Base-by-base conservation (phyloP, 169 alveolate genomes). In the Sarcocystis neurona region DNA sequence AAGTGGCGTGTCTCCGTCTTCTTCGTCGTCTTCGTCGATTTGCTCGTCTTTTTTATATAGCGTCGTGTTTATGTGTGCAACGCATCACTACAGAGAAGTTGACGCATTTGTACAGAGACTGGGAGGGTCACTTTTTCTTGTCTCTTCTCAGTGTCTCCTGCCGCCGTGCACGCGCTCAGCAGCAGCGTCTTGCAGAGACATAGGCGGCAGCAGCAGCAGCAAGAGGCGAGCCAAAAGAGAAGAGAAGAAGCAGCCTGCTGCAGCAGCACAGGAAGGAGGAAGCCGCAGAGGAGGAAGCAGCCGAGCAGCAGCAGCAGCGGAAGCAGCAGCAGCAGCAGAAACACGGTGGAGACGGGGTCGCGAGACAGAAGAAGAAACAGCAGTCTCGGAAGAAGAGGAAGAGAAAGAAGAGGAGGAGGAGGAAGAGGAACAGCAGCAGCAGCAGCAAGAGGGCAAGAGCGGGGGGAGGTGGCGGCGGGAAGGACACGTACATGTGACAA, bases 61-160 rank as follows among this genome's bases (percentile, higher is more conserved):
- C 56, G 82, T 72, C 30, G 34, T 27, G 12, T 72, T 72, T 39
- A 48, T 72, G 27, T 39, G 53, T 18, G 58, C 82, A 2, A 53
- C 82, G 58, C 34, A 53, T 27, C 41, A 32, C 82, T 72, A 72
- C 46, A 48, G 82, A 30, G 82, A 72, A 18, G 18, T 72, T 8
- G 82, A 72, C 82, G 20, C 53, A 10, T 6, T 41, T 6, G 34
- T 72, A 27, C 82, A 72, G 30, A 37, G 56, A n/a, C 39, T 72
- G 34, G 56, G 82, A n/a, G 82, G 82, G 37, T 39, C 56, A 10
- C 82, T 72, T 32, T 27, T 39, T 34, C 82, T 72, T 39, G 43
- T 72, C 53, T n/a, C 82, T 5, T 47, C 82, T 30, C 34, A 72
- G 58, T 72, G 82, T 39, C 27, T 63, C 2, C 75, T 30, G 2